Conservation (phyloP, 768 basidiomycete genomes). For the Lentinula sp. region DNA sequence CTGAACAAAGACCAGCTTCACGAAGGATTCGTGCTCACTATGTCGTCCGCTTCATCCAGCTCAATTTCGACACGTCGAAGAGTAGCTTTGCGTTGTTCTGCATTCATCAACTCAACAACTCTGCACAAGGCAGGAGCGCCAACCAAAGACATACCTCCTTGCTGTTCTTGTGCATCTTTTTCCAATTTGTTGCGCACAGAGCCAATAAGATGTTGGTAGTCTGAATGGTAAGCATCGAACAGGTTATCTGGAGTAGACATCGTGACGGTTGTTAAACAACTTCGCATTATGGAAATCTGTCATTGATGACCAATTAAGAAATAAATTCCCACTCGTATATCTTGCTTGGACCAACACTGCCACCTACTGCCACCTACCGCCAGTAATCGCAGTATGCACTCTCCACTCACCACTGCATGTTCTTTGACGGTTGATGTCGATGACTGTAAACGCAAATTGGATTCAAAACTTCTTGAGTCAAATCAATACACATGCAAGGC, state of each 20-base stretch:
- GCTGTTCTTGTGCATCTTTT: slow-evolving; percentile 55
- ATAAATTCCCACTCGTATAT: neutral
- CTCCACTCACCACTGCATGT: no score
- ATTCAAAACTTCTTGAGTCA: no score
- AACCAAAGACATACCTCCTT: slow-evolving; percentile 46
- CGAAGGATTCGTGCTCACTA: slow-evolving; percentile 41
- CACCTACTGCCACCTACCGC: neutral
- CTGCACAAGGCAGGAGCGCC: neutral
- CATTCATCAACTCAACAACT: neutral
- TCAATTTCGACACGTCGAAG: slow-evolving; percentile 82
- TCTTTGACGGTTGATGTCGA: no score
- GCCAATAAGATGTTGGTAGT: slow-evolving; percentile 68
- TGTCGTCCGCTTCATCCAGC: slow-evolving; percentile 92
- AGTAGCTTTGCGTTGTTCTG: slow-evolving; percentile 79
- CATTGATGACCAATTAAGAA: neutral
- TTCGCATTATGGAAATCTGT: neutral
- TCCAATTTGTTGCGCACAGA: slow-evolving; percentile 75
- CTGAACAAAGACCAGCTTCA: neutral
- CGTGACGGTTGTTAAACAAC: neutral
- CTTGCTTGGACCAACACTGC: no score
- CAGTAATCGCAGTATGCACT: no score
- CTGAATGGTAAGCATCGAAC: slow-evolving; percentile 79
- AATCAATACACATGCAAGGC: neutral
- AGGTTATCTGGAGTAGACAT: slow-evolving; percentile 54
- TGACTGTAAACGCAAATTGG: neutral